phyloP scores from a whole-genome alignment of 768 basidiomycete species.

The Sarcodon sp. region DNA sequence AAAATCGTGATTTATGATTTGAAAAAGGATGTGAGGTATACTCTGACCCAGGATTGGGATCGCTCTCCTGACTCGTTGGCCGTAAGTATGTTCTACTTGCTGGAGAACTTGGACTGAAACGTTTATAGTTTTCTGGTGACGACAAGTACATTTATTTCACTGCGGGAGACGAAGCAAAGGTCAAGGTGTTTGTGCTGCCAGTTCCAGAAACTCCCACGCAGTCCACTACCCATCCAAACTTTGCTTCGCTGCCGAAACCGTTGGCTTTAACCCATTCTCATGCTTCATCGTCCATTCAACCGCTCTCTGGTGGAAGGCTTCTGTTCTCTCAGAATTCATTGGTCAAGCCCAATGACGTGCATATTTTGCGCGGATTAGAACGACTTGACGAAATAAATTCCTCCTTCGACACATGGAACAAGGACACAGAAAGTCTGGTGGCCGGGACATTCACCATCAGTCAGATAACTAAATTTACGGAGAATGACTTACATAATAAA shows the following conservation, averaged over 20 bases:
- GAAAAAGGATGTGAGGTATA: constrained; percentile 48
- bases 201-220: constrained; percentile 47
- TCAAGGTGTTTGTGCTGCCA: constrained; percentile 61
- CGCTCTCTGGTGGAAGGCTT: constrained; percentile 46
- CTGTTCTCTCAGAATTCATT: constrained; percentile 67
- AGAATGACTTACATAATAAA: constrained; percentile 41
- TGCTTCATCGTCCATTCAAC: constrained; percentile 47
- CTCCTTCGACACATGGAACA: constrained; percentile 12
- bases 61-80: constrained; percentile 53
- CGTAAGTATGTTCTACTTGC: constrained; percentile 22
- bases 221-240: constrained; percentile 25
- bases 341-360: constrained; percentile 71
- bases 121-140: constrained; percentile 56
- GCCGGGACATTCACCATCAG: constrained; percentile 12
- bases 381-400: constrained; percentile 23
- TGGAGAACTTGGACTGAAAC: background rate
- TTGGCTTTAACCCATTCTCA: constrained; percentile 44
- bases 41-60: constrained; percentile 78
- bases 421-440: constrained; percentile 11
- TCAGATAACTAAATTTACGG: constrained; percentile 57
- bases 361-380: constrained; percentile 39
- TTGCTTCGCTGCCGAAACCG: constrained; percentile 20
- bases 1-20: constrained; percentile 48
- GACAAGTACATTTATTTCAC: constrained; percentile 59
- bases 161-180: constrained; percentile 66